Evolutionary conservation across 208 protist genomes (phyloP), one percentile per base, ranked within the genome.

Genomic region (Leishmania tarentolae): DNA sequence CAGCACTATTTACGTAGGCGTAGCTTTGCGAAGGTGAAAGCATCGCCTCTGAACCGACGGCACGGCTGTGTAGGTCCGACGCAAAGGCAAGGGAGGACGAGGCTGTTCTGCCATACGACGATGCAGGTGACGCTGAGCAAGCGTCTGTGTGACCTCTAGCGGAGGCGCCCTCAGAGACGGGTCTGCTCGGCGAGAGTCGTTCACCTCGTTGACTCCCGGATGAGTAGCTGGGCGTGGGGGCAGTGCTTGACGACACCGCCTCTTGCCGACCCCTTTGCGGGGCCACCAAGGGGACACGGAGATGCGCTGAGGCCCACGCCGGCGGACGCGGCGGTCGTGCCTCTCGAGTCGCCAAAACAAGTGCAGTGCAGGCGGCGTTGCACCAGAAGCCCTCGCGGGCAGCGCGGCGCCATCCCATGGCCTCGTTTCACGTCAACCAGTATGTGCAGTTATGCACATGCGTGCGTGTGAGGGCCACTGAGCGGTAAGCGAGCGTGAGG

Each of bases 401-500:
- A 63, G 76, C 44, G 21, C 42, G 80, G 42, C 66, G 80, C 80
- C 80, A 83, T 69, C 75, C 53, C 80, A 83, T 83, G 47, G 19
- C 47, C 42, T 44, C 50, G 24, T n/a, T 57, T 28, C 71, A 65
- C 70, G 59, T 24, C 61, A 7, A 68, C 8, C 31, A 40, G 61
- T 68, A 42, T 24, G 68, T 28, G 31, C 1, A 31, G 35, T 19
- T 72, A 50, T 47, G 68, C 13, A 42, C 42, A 50, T 72, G 31
- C 44, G 68, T 47, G 42, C 11, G 28, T 31, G 35, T 6, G 61
- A 35, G 11, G 35, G 61, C 35, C 31, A 31, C 61, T 31, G 61
- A 5, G 68, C 44, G 28, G 17, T 72, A 21, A 42, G 42, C 68
- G 6, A 8, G 42, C 3, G 13, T 44, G 42, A 35, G 42, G 3